A percentile compares a stretch with the other conserved stretches of the same genome.
These are phyloP conservation scores for Metschnikowia lachancei DNA, from an alignment of 805 yeast species.

Conservation along the genomic window DNA sequence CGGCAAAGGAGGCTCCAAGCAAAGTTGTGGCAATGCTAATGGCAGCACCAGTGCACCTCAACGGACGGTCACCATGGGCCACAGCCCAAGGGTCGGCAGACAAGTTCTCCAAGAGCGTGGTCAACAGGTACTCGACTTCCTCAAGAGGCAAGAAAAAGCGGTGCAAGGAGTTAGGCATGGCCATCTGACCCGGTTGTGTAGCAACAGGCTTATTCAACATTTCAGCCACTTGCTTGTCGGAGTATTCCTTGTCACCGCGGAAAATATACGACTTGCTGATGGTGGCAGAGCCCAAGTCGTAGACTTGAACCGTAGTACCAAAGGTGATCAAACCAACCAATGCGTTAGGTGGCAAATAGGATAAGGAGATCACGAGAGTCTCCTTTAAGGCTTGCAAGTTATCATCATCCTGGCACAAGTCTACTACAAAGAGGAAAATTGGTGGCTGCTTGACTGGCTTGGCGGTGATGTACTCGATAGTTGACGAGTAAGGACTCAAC, in stretches of 20 bases:
- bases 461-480: slow-evolving; percentile 80
- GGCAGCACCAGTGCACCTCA: slow-evolving; percentile 93
- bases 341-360: slow-evolving; percentile 85
- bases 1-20: slow-evolving; percentile 78
- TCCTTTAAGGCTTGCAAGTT: slow-evolving; percentile 82
- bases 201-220: slow-evolving; percentile 42
- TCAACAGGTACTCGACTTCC: slow-evolving; percentile 79
- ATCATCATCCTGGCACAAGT: slow-evolving; percentile 85
- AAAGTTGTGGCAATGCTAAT: slow-evolving; percentile 77
- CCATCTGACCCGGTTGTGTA: slow-evolving; percentile 25
- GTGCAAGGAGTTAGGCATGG: slow-evolving; percentile 38
- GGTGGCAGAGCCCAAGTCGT: slow-evolving; percentile 66
- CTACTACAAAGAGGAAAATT: slow-evolving; percentile 79
- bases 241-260: slow-evolving; percentile 85
- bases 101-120: slow-evolving; percentile 73
- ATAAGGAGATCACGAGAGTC: slow-evolving; percentile 68
- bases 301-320: slow-evolving; percentile 88
- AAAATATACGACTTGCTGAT: slow-evolving; percentile 77
- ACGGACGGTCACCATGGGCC: slow-evolving; percentile 76
- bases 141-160: slow-evolving; percentile 73
- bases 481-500: slow-evolving; percentile 61
- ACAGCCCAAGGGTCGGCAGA: slow-evolving; percentile 87
- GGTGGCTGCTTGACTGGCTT: slow-evolving; percentile 86
- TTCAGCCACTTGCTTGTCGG: slow-evolving; percentile 61
- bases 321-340: slow-evolving; percentile 82